These are phyloP conservation scores for Nannizziopsis barbatae DNA, from an alignment of 2,329 filamentous ascomycete genomes.

Conservation along the genomic window DNA sequence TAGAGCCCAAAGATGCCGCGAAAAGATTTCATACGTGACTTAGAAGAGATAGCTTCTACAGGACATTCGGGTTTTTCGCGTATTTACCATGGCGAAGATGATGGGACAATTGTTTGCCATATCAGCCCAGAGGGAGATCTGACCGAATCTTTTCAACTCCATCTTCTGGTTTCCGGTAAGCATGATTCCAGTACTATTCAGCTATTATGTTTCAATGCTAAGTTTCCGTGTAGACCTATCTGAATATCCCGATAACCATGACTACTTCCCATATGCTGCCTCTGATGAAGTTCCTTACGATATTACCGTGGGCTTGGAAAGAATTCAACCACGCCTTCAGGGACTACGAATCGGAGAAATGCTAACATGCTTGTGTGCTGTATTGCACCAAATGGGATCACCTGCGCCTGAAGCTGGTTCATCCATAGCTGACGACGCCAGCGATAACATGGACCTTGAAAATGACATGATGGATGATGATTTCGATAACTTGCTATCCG, in stretches of 20 bases:
- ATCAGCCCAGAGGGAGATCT: conserved; percentile 34
- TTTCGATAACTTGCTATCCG: conserved; percentile 26
- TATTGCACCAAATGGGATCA: conserved; percentile 24
- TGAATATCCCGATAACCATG: conserved; percentile 49
- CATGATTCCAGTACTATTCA: background rate
- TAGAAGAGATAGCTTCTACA: conserved; percentile 30
- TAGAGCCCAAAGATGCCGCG: conserved; percentile 46
- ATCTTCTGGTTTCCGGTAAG: conserved; percentile 33
- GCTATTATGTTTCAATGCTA: background rate
- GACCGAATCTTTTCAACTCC: conserved; percentile 24
- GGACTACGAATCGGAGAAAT: conserved; percentile 39
- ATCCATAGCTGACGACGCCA: conserved; percentile 19
- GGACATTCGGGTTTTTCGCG: conserved; percentile 41
- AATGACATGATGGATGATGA: conserved; percentile 16
- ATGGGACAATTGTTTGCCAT: conserved; percentile 59
- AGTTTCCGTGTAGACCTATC: conserved; percentile 39
- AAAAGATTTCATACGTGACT: conserved; percentile 53
- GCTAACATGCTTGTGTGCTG: conserved; percentile 37
- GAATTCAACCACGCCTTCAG: conserved; percentile 36
- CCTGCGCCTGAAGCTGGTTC: conserved; percentile 20
- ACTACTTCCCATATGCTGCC: conserved; percentile 47
- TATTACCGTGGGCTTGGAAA: conserved; percentile 32
- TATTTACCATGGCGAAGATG: conserved; percentile 53
- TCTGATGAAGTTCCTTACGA: conserved; percentile 29
- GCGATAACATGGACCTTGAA: conserved; percentile 30